Evolutionary conservation across 169 alveolate genomes (phyloP), one percentile per base, ranked within the genome.

Genomic region (Theileria parva): DNA sequence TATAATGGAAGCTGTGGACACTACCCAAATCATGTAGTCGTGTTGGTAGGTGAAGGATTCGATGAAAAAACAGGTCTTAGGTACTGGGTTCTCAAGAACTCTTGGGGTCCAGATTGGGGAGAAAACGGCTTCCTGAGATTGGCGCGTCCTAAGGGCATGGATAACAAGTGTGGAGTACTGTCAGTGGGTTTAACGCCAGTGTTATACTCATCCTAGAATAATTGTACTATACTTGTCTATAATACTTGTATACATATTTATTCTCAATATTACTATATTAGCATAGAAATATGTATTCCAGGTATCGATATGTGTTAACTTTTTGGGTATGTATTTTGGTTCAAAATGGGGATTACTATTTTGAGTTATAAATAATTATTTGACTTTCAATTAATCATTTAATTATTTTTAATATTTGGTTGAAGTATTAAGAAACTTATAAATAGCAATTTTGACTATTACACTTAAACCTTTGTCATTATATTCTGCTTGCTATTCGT

Each of bases 21-120:
- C 32, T 78, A 86, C 34, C 96, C 90, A 68, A 90, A 92, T 30
- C 93, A 88, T 11, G 71, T 87, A 6, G 96, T 93, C 15, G 75
- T 92, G 8, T 81, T 88, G 28, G 94, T 92, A 37, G 97, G 97
- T 4, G 92, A 88, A 74, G 94, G 95, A 34, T 77, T 53, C 53
- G 88, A 80, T 28, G 23, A 50, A 57, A 27, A 77, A 21, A 51
- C 39, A 39, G 72, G 77, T 30, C 15, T 23, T 25, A 81, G 81
- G 75, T 93, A 87, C 81, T 93, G 95, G 94, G 74, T 88, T 13
- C 65, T 93, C 27, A 86, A 87, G 67, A 93, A 92, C 84, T 88
- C 95, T 11, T 93, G 96, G 96, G 94, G 96, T 17, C 17, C 65
- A 17, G 76, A 60, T 19, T 93, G 96, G 96, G 96, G 96, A 27